Conservation (phyloP, 345 rosid genomes). For the Eucalyptus polybractea region DNA sequence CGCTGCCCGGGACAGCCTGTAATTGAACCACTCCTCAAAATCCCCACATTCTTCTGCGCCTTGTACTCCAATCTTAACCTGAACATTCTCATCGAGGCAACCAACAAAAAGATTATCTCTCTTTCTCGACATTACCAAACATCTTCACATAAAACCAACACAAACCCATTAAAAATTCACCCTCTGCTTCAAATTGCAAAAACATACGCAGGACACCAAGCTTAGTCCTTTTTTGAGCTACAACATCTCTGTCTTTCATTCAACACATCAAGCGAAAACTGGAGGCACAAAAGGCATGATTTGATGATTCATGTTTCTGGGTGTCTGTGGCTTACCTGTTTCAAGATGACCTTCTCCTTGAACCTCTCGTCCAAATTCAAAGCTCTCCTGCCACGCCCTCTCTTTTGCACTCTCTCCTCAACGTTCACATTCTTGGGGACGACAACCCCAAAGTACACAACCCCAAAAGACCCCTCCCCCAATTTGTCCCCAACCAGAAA, state of each 20-base stretch:
- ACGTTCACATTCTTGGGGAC: conserved; percentile 42
- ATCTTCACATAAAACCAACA: background rate
- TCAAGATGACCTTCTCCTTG: conserved; percentile 75
- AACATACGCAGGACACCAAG: background rate
- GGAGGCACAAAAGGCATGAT: background rate
- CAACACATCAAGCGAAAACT: background rate
- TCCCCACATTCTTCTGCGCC: conserved; percentile 89
- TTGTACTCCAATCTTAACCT: conserved; percentile 76
- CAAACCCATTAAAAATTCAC: background rate
- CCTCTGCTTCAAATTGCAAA: background rate
- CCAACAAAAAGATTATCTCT: background rate
- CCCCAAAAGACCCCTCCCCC: conserved; percentile 94
- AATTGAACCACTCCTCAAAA: conserved; percentile 96
- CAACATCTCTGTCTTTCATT: background rate
- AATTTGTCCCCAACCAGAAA: conserved; percentile 62
- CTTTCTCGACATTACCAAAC: background rate
- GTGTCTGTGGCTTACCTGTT: conserved; percentile 30
- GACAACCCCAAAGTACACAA: conserved; percentile 71
- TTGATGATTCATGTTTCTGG: background rate
- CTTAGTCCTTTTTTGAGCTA: background rate
- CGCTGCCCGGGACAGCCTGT: conserved; percentile 90
- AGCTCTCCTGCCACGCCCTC: conserved; percentile 25
- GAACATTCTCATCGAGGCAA: background rate
- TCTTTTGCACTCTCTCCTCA: conserved; percentile 30
- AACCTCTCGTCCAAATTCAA: conserved; percentile 21